A percentile compares a stretch with the other conserved stretches of the same genome.
phyloP scores from a whole-genome alignment of 2,329 filamentous ascomycete species.

The Cercospora zeina region DNA sequence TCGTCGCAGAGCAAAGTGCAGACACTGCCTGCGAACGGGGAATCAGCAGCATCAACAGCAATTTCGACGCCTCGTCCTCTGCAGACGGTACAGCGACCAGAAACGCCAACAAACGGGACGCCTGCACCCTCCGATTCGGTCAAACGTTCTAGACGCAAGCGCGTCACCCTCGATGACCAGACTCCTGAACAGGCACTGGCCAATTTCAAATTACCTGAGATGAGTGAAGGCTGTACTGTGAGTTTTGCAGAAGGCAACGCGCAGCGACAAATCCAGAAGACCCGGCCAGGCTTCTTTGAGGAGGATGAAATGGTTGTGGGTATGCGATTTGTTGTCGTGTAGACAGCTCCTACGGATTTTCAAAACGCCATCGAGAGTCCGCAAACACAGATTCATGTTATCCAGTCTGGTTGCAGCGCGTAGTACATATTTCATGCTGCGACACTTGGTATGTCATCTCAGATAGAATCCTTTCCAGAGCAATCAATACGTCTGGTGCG shows the following conservation, averaged over 20 bases:
- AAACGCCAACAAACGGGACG: neutral
- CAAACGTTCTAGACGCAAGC: conserved; percentile 3
- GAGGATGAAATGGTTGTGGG: conserved; percentile 47
- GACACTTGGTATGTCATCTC: neutral
- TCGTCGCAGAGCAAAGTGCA: conserved; percentile 5
- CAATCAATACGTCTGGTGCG: conserved; percentile 37
- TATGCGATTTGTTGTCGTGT: conserved; percentile 46
- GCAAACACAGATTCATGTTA: neutral
- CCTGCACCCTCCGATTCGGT: neutral
- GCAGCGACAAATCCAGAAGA: conserved; percentile 44
- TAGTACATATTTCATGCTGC: neutral
- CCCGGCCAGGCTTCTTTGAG: conserved; percentile 44
- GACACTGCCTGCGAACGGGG: neutral
- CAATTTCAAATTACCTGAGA: conserved; percentile 29
- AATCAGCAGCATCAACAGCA: neutral
- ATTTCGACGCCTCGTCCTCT: neutral
- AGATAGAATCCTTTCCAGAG: neutral
- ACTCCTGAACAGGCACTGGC: conserved; percentile 21
- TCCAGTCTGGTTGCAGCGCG: neutral
- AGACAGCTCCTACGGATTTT: conserved; percentile 8
- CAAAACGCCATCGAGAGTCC: neutral
- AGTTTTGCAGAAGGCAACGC: conserved; percentile 33
- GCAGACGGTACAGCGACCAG: neutral
- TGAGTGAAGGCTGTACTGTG: conserved; percentile 30
- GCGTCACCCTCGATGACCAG: conserved; percentile 9